Evolutionary conservation across 495 filamentous ascomycete species (phyloP).

Genomic region (Penicillium waksmanii): DNA sequence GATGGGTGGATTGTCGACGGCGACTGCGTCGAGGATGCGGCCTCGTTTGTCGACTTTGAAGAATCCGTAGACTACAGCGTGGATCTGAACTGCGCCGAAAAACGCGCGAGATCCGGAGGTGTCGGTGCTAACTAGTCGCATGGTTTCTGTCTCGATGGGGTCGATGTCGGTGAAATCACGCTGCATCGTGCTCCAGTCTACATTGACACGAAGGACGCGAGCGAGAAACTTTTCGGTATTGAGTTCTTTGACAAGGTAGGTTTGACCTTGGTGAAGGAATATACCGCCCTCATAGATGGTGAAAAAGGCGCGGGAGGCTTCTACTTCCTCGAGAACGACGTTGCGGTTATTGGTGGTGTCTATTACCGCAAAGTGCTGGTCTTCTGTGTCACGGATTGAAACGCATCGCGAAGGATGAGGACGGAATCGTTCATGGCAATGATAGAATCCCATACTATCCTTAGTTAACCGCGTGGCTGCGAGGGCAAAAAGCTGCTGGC

Average conservation of each 20-base stretch:
- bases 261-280: conserved; percentile 92
- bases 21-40: conserved; percentile 87
- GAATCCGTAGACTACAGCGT: conserved; percentile 88
- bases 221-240: conserved; percentile 77
- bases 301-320: conserved; percentile 92
- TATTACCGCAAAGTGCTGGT: conserved; percentile 90
- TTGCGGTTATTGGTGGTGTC: conserved; percentile 85
- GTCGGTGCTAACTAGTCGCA: conserved; percentile 60
- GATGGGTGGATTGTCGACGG: conserved; percentile 92
- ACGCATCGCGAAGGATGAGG: conserved; percentile 83
- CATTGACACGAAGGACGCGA: conserved; percentile 75
- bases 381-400: conserved; percentile 88
- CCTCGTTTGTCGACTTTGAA: conserved; percentile 88
- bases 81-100: conserved; percentile 82
- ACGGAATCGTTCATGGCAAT: conserved; percentile 86
- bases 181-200: conserved; percentile 94
- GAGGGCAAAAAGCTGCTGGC: conserved; percentile 71
- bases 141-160: conserved; percentile 83
- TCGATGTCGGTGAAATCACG: conserved; percentile 96
- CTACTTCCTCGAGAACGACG: conserved; percentile 89
- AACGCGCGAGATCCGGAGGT: conserved; percentile 65
- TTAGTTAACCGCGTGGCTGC: conserved; percentile 73
- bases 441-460: conserved; percentile 80
- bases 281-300: conserved; percentile 97
- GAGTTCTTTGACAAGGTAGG: conserved; percentile 90